Percentiles rank a stretch among this genome's conserved stretches.
Evolutionary conservation across 2,329 filamentous ascomycete species (phyloP).

Genomic region (Helotiales sp.): DNA sequence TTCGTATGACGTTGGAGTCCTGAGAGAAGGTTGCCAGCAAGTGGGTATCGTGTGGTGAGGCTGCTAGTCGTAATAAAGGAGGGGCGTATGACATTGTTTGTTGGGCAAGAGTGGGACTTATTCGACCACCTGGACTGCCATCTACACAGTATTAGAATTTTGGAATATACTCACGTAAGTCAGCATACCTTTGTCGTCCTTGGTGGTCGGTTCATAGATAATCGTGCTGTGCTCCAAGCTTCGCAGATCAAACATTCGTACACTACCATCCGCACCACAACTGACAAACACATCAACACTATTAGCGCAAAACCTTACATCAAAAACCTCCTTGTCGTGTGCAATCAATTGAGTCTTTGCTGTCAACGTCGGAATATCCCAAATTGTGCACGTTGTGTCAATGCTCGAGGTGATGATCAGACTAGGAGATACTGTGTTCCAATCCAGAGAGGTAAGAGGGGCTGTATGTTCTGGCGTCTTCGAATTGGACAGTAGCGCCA

Average conservation of each 20-base stretch:
- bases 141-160: constrained; percentile 38
- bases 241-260: constrained; percentile 96
- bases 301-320: constrained; percentile 96
- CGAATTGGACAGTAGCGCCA: constrained; percentile 92
- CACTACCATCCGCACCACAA: constrained; percentile 95
- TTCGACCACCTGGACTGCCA: constrained; percentile 52
- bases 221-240: constrained; percentile 98
- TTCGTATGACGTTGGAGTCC: constrained; percentile 88
- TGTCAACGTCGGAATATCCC: constrained; percentile 97
- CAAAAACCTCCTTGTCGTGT: constrained; percentile 98
- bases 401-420: constrained; percentile 99
- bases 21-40: constrained; percentile 96
- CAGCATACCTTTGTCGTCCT: constrained; percentile 69
- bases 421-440: constrained; percentile 96
- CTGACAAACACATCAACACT: constrained; percentile 99
- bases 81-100: constrained; percentile 77
- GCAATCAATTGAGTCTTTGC: constrained; percentile 98
- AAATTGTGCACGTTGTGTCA: constrained; percentile 98
- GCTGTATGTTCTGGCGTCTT: constrained; percentile 98
- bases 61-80: constrained; percentile 77
- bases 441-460: constrained; percentile 92
- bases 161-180: neutral
- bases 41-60: constrained; percentile 93
- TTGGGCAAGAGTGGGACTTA: constrained; percentile 74
- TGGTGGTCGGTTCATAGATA: constrained; percentile 95